These are phyloP conservation scores for Lobosporangium transversale DNA, from an alignment of 192 early-diverging fungal genomes.

Conservation along the genomic window DNA sequence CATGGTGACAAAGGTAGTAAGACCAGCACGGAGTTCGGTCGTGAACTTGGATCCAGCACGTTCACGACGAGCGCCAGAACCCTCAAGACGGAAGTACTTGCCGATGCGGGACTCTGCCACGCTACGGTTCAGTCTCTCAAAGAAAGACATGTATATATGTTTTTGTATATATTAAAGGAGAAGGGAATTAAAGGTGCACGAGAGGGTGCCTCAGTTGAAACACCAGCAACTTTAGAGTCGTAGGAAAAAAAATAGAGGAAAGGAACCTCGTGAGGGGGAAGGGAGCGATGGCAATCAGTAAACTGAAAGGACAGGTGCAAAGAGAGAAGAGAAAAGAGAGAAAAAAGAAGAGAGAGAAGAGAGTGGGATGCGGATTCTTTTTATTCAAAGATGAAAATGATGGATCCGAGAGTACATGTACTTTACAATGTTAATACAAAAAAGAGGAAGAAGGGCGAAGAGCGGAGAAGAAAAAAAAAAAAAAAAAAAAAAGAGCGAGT, in stretches of 20 bases:
- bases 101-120: slow-evolving; percentile 62
- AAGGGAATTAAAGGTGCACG: background rate
- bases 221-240: slow-evolving; percentile 6
- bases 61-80: slow-evolving; percentile 54
- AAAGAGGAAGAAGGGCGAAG: slow-evolving; percentile 3
- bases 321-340: slow-evolving; percentile 5
- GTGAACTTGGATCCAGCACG: slow-evolving; percentile 73
- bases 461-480: background rate
- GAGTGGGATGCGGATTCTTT: background rate
- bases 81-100: slow-evolving; percentile 64
- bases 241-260: slow-evolving; percentile 2
- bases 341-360: background rate
- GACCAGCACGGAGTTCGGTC: slow-evolving; percentile 74
- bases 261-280: slow-evolving; percentile 16
- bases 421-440: too few relatives aligned
- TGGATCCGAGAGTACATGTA: too few relatives aligned
- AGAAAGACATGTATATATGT: slow-evolving; percentile 18
- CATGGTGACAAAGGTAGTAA: slow-evolving; percentile 77
- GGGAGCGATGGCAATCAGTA: background rate
- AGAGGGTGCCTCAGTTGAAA: slow-evolving; percentile 43
- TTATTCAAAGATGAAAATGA: background rate
- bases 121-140: slow-evolving; percentile 35
- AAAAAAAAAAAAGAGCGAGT: background rate
- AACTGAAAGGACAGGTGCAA: background rate
- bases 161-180: background rate